A percentile compares a stretch with the other conserved stretches of the same genome.
phyloP scores from a whole-genome alignment of 768 basidiomycete genomes.

The Cubamyces sp. region DNA sequence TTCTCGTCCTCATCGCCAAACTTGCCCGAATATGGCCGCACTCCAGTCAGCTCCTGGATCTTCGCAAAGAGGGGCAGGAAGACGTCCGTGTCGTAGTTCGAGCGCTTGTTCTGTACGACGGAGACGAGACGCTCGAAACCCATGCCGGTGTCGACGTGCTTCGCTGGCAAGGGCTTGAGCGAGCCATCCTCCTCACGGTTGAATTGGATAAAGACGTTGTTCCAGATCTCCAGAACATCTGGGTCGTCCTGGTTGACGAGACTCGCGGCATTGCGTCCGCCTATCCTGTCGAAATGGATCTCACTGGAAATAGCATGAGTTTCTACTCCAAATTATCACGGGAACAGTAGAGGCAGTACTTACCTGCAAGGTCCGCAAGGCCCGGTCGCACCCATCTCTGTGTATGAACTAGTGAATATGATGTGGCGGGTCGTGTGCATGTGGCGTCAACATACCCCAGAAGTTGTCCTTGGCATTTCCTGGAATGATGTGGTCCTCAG shows the following conservation, averaged over 20 bases:
- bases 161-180: slow-evolving; percentile 79
- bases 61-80: slow-evolving; percentile 87
- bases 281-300: slow-evolving; percentile 96
- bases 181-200: slow-evolving; percentile 92
- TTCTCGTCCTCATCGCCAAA: slow-evolving; percentile 95
- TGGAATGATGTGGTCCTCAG: slow-evolving; percentile 89
- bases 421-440: slow-evolving; percentile 11
- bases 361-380: slow-evolving; percentile 97
- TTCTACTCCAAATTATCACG: too few relatives aligned
- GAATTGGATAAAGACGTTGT: slow-evolving; percentile 99
- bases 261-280: slow-evolving; percentile 92
- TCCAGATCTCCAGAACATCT: slow-evolving; percentile 98
- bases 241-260: slow-evolving; percentile 97
- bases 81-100: slow-evolving; percentile 98
- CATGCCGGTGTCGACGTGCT: slow-evolving; percentile 99
- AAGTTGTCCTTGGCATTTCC: slow-evolving; percentile 98
- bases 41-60: slow-evolving; percentile 88
- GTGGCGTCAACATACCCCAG: slow-evolving; percentile 71
- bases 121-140: slow-evolving; percentile 98
- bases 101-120: slow-evolving; percentile 84
- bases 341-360: not conserved
- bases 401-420: not conserved
- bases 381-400: slow-evolving; percentile 98
- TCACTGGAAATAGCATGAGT: slow-evolving; percentile 55
- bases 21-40: slow-evolving; percentile 84